These are phyloP conservation scores for Ceratobasidium sp. DNA, from an alignment of 1,284 basidiomycete species.

Conservation along the genomic window DNA sequence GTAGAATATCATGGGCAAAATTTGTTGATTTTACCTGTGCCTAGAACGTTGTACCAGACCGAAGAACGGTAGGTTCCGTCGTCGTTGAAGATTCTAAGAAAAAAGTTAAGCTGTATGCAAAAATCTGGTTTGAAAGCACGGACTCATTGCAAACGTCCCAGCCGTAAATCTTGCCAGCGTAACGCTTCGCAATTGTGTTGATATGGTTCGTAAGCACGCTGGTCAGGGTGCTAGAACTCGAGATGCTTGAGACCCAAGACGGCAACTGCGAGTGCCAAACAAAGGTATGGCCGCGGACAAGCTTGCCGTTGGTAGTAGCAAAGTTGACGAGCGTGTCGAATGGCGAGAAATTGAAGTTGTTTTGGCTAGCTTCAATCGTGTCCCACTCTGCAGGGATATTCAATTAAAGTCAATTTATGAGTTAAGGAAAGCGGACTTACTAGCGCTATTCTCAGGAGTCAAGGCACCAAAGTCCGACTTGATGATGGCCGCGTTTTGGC, in stretches of 20 bases:
- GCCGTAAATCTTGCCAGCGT: slow-evolving; percentile 62
- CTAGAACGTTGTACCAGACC: slow-evolving; percentile 59
- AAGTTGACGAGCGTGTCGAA: slow-evolving; percentile 37
- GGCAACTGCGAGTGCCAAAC: slow-evolving; percentile 68
- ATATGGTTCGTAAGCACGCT: slow-evolving; percentile 63
- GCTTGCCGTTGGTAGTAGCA: slow-evolving; percentile 32
- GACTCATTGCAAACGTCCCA: slow-evolving; percentile 62
- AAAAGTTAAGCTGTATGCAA: slow-evolving; percentile 54
- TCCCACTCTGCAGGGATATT: too few relatives aligned
- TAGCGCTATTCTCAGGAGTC: slow-evolving; percentile 47
- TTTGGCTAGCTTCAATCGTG: slow-evolving; percentile 48
- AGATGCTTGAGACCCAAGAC: slow-evolving; percentile 60
- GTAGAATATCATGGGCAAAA: not conserved
- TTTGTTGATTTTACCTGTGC: slow-evolving; percentile 42
- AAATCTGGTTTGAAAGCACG: not conserved
- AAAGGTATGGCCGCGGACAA: slow-evolving; percentile 51
- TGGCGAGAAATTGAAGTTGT: slow-evolving; percentile 16
- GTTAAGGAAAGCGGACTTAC: slow-evolving; percentile 14
- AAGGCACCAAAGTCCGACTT: slow-evolving; percentile 42
- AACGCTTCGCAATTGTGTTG: slow-evolving; percentile 60
- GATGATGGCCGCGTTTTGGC: slow-evolving; percentile 32
- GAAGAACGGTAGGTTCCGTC: slow-evolving; percentile 61
- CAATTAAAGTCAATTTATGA: too few relatives aligned
- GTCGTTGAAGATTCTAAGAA: slow-evolving; percentile 58
- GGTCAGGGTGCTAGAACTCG: slow-evolving; percentile 48